Evolutionary conservation across 2,329 filamentous ascomycete species (phyloP).

Genomic region (Scedosporium dehoogii): DNA sequence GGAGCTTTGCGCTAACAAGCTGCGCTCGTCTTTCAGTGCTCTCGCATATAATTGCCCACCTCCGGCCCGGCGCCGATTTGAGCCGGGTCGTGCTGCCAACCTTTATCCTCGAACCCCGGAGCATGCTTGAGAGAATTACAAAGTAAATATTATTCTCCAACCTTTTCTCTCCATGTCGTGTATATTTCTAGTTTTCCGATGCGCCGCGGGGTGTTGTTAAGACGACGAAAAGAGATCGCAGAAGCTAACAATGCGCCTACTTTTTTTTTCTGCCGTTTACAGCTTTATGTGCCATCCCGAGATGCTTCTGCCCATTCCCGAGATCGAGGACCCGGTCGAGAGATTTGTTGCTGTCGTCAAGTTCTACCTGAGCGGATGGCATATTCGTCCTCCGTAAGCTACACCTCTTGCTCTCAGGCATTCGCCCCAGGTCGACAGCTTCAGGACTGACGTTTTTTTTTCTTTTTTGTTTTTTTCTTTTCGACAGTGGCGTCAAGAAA

Average conservation of each 20-base stretch:
- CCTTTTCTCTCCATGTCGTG: no score
- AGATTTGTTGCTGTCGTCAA: conserved; percentile 93
- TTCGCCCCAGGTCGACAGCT: not conserved
- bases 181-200: not conserved
- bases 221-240: not conserved
- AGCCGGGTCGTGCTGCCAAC: conserved; percentile 91
- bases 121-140: conserved; percentile 97
- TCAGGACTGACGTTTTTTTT: not conserved
- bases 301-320: conserved; percentile 78
- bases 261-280: conserved; percentile 8
- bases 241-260: not conserved
- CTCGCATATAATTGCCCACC: conserved; percentile 92
- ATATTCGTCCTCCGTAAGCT: conserved; percentile 89
- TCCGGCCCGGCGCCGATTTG: conserved; percentile 88
- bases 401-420: not conserved
- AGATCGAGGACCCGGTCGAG: conserved; percentile 78
- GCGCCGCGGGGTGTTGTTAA: not conserved
- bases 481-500: conserved; percentile 83
- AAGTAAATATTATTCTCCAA: conserved; percentile 51
- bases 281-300: conserved; percentile 99
- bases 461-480: not conserved
- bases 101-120: conserved; percentile 94
- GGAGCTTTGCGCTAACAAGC: not conserved
- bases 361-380: conserved; percentile 98
- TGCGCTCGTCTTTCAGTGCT: conserved; percentile 55